Evolutionary conservation across 805 yeast genomes (phyloP).

Genomic region (Candida loeiensis): DNA sequence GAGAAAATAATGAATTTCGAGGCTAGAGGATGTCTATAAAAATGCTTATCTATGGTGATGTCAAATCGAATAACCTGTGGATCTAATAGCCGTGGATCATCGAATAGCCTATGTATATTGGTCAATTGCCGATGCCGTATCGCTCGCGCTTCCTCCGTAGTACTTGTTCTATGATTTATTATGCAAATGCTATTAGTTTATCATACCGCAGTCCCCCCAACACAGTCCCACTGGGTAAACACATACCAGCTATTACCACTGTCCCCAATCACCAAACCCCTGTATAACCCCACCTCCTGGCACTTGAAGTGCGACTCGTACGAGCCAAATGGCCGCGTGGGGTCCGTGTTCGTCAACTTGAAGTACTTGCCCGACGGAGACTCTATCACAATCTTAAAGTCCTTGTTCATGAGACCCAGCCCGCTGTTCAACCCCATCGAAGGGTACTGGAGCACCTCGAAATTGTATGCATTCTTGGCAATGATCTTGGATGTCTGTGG

Average conservation of each 20-base stretch:
- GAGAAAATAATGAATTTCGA: background rate
- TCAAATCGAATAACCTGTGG: too few species aligned
- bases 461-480: constrained; percentile 57
- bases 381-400: constrained; percentile 64
- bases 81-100: too few species aligned
- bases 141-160: too few species aligned
- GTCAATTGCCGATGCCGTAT: too few species aligned
- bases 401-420: constrained; percentile 34
- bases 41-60: too few species aligned
- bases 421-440: constrained; percentile 44
- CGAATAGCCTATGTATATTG: too few species aligned
- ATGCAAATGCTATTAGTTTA: too few species aligned
- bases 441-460: constrained; percentile 62
- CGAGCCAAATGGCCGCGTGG: constrained; percentile 44
- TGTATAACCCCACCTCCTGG: constrained; percentile 76
- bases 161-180: too few species aligned
- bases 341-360: constrained; percentile 51
- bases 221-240: constrained; percentile 86
- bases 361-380: constrained; percentile 81
- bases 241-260: constrained; percentile 79
- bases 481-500: constrained; percentile 74
- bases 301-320: constrained; percentile 62
- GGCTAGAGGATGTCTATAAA: background rate
- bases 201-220: background rate
- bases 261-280: constrained; percentile 77